These are phyloP conservation scores for Triglochin maritima DNA, from an alignment of 106 monocot species.

Conservation along the genomic window DNA sequence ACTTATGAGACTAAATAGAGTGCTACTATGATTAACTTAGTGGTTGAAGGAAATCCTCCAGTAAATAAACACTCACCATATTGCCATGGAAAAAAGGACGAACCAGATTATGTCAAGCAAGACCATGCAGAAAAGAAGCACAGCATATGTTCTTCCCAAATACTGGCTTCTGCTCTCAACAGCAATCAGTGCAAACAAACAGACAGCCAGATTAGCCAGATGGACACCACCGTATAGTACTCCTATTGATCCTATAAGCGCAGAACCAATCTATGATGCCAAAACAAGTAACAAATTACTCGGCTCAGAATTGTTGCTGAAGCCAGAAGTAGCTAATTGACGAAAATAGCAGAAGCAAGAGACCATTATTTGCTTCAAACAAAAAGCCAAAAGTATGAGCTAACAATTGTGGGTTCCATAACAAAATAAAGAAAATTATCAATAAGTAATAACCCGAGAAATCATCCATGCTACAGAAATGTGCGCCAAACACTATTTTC, in stretches of 20 bases:
- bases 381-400: too few relatives aligned
- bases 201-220: conserved; percentile 45
- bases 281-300: too few relatives aligned
- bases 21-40: background rate
- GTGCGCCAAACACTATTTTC: too few relatives aligned
- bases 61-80: conserved; percentile 31
- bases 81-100: conserved; percentile 42
- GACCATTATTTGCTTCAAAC: too few relatives aligned
- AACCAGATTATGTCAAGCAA: conserved; percentile 66
- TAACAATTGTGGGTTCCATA: too few relatives aligned
- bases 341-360: too few relatives aligned
- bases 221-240: conserved; percentile 55
- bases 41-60: background rate
- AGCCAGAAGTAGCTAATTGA: too few relatives aligned
- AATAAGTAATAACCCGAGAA: too few relatives aligned
- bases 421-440: too few relatives aligned
- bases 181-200: conserved; percentile 60
- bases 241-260: conserved; percentile 56
- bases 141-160: conserved; percentile 53
- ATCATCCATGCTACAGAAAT: too few relatives aligned
- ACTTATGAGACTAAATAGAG: background rate
- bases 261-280: conserved; percentile 49
- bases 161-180: conserved; percentile 68
- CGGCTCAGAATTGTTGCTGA: too few relatives aligned
- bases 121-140: conserved; percentile 47